phyloP scores from a whole-genome alignment of 371 early-diverging fungal species.

The Rhizopus delemar region DNA sequence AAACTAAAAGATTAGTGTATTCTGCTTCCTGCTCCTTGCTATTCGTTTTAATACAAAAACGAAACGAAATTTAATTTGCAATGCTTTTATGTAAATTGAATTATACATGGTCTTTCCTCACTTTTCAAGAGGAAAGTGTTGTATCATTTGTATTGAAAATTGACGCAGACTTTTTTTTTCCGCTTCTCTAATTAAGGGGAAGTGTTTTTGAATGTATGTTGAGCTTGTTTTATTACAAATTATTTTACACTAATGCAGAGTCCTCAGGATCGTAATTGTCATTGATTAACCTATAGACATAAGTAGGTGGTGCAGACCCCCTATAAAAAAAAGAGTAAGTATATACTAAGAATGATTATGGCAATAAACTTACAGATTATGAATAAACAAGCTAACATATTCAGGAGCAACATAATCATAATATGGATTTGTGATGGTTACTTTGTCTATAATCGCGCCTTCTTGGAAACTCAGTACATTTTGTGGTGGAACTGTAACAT shows the following conservation, averaged over 20 bases:
- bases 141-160: too few relatives aligned
- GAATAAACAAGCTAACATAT: conserved; percentile 85
- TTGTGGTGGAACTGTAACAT: conserved; percentile 77
- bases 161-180: too few relatives aligned
- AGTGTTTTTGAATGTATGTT: too few relatives aligned
- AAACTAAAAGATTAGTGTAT: too few relatives aligned
- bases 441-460: conserved; percentile 75
- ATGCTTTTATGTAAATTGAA: too few relatives aligned
- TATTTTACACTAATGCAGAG: not conserved
- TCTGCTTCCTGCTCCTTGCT: too few relatives aligned
- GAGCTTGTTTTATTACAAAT: too few relatives aligned
- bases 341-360: not conserved
- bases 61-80: too few relatives aligned
- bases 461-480: conserved; percentile 78
- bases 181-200: too few relatives aligned
- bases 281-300: conserved; percentile 67
- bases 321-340: conserved; percentile 7
- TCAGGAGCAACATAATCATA: conserved; percentile 92
- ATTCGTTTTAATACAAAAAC: too few relatives aligned
- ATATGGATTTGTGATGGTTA: conserved; percentile 80
- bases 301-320: conserved; percentile 55
- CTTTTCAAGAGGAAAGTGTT: too few relatives aligned
- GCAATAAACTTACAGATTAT: conserved; percentile 72
- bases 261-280: conserved; percentile 72
- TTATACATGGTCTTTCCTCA: too few relatives aligned